These are phyloP conservation scores for Prunus salicina DNA, from an alignment of 306 rosid genomes.

Conservation along the genomic window DNA sequence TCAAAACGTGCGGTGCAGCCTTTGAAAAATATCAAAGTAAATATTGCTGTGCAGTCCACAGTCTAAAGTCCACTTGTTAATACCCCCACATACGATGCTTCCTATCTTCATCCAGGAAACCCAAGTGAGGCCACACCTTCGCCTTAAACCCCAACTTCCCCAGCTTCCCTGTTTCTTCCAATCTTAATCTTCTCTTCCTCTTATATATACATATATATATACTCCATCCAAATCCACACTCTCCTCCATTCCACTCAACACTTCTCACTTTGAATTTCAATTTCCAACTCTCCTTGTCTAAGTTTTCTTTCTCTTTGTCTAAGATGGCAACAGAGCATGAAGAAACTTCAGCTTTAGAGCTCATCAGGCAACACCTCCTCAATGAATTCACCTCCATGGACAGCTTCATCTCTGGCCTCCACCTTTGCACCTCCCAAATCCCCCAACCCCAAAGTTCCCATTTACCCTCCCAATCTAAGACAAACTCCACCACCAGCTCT, in stretches of 20 bases:
- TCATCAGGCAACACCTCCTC: constrained; percentile 58
- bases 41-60: neutral
- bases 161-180: neutral
- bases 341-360: constrained; percentile 51
- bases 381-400: constrained; percentile 44
- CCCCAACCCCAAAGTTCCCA: constrained; percentile 2
- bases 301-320: neutral
- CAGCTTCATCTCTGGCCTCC: constrained; percentile 32
- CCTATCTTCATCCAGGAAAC: constrained; percentile 33
- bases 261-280: neutral
- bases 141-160: neutral
- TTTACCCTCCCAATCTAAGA: neutral
- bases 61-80: neutral
- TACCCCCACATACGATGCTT: constrained; percentile 4
- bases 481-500: neutral
- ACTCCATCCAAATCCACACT: neutral
- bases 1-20: neutral
- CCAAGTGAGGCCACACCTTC: constrained; percentile 8
- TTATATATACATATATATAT: neutral
- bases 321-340: constrained; percentile 24
- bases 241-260: constrained; percentile 15
- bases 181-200: neutral
- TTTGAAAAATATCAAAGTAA: neutral
- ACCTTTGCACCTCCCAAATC: constrained; percentile 10
- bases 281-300: neutral